Percentiles rank a stretch among this genome's conserved stretches.
Evolutionary conservation across 257 asterid species (phyloP).

Genomic region (Linderniella brevidens): DNA sequence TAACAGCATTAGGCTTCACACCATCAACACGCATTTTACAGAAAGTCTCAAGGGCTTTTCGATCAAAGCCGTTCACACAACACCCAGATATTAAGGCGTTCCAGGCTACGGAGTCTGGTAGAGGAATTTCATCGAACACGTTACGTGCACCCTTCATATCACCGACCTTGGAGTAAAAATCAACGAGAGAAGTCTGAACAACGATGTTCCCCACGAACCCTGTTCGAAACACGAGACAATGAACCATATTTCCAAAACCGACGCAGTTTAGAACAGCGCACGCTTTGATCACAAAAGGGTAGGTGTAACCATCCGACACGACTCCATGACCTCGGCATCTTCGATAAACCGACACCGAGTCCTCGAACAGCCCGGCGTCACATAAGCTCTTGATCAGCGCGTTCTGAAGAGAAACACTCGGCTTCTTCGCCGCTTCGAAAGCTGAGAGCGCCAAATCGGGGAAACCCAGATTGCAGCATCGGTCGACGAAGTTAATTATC

Average conservation of each 20-base stretch:
- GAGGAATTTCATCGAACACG: constrained; percentile 37
- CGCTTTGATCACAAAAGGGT: constrained; percentile 55
- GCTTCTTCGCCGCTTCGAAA: constrained; percentile 13
- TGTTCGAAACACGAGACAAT: constrained; percentile 23
- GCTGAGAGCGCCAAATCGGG: constrained; percentile 28
- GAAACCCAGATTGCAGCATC: constrained; percentile 31
- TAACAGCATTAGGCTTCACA: constrained; percentile 39
- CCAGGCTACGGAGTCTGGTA: constrained; percentile 43
- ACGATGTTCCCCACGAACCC: constrained; percentile 35
- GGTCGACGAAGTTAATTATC: constrained; percentile 18
- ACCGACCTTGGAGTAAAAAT: constrained; percentile 30
- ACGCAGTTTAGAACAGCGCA: constrained; percentile 24
- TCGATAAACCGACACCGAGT: constrained; percentile 17
- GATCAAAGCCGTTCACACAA: constrained; percentile 29
- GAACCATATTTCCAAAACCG: constrained; percentile 20
- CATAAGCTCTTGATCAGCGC: constrained; percentile 25
- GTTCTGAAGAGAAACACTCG: constrained; percentile 29
- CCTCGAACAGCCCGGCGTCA: constrained; percentile 23
- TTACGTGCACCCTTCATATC: constrained; percentile 24
- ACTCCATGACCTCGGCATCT: constrained; percentile 27
- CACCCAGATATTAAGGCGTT: constrained; percentile 56
- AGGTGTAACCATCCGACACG: constrained; percentile 36
- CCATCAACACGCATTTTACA: constrained; percentile 17
- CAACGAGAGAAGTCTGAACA: constrained; percentile 34
- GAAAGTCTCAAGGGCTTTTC: constrained; percentile 19